Evolutionary conservation across 2,329 filamentous ascomycete genomes (phyloP), one percentile per base, ranked within the genome.

Genomic region (Botrytis fragariae): DNA sequence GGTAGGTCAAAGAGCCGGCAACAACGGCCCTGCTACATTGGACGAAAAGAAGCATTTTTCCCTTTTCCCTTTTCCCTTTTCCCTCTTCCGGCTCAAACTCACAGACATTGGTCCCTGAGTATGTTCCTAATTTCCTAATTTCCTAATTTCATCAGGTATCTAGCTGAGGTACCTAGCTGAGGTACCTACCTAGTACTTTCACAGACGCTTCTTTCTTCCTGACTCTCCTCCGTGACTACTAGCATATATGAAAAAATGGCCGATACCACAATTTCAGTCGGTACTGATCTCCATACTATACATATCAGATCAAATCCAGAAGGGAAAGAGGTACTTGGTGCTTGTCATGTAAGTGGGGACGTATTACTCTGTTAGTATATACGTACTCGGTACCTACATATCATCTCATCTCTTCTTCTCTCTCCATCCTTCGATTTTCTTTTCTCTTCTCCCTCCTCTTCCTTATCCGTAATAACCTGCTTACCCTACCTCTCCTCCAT

Each of bases 1-100:
- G 57, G 60, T 20, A 62, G 61, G 37, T 44, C 61, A 44, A 63
- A 37, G 37, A 63, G 61, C 61, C 61, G 37, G 61, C 37, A 63
- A 32, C 61, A 63, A 63, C 61, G 61, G 61, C 61, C 61, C 39
- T 44, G 61, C 39, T 29, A 63, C 1, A 29, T 63, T n/a, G 37
- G 37, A 44, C 9, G 37, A 44, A 63, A 63, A 44, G 59, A 44
- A 63, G 37, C 25, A 29, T 63, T 63, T 29, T 45, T 20, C 8
- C 12, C 7, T 10, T 42, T 63, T n/a, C n/a, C n/a, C n/a, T n/a
- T n/a, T n/a, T n/a, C n/a, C n/a, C n/a, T n/a, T n/a, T 20, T 16
- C 7, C 4, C 12, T 44, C 44, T 42, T 29, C 16, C 9, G 14
- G 4, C 61, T 20, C 18, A 25, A 20, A 29, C 14, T 29, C 61